Conservation (phyloP, 768 basidiomycete genomes). For the Postia placenta region DNA sequence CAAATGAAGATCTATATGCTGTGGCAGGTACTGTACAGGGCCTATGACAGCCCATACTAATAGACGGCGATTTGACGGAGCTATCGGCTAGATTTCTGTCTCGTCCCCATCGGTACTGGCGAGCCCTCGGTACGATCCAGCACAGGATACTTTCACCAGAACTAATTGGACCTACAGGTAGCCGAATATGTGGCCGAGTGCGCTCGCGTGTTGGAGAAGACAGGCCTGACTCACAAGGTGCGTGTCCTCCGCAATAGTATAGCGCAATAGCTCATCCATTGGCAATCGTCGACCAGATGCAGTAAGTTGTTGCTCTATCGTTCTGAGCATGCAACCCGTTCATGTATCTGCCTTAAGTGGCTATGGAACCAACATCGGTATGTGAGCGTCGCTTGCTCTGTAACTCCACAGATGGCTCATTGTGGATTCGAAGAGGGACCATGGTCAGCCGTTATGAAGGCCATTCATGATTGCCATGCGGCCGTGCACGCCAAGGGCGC, state of each 20-base stretch:
- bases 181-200: constrained; percentile 79
- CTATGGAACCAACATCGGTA: constrained; percentile 88
- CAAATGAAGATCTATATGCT: constrained; percentile 55
- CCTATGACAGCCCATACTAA: too few species aligned
- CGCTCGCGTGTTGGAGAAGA: constrained; percentile 74
- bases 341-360: constrained; percentile 41
- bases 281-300: constrained; percentile 43
- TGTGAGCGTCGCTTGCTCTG: constrained; percentile 1
- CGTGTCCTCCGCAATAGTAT: constrained; percentile 15
- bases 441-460: constrained; percentile 77
- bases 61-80: constrained; percentile 3
- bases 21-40: constrained; percentile 51
- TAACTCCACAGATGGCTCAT: neutral
- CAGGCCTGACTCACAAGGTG: constrained; percentile 79
- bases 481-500: constrained; percentile 77
- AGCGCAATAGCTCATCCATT: neutral
- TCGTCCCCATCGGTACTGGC: constrained; percentile 79
- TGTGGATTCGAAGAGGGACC: constrained; percentile 55
- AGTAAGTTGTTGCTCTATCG: constrained; percentile 38
- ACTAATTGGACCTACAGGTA: constrained; percentile 41
- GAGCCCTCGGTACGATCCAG: constrained; percentile 55
- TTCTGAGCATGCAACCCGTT: neutral
- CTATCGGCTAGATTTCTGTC: constrained; percentile 69
- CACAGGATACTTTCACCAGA: constrained; percentile 12
- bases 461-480: constrained; percentile 87